phyloP scores from a whole-genome alignment of 176 grass and related monocot genomes.

The Tillandsia leiboldiana region DNA sequence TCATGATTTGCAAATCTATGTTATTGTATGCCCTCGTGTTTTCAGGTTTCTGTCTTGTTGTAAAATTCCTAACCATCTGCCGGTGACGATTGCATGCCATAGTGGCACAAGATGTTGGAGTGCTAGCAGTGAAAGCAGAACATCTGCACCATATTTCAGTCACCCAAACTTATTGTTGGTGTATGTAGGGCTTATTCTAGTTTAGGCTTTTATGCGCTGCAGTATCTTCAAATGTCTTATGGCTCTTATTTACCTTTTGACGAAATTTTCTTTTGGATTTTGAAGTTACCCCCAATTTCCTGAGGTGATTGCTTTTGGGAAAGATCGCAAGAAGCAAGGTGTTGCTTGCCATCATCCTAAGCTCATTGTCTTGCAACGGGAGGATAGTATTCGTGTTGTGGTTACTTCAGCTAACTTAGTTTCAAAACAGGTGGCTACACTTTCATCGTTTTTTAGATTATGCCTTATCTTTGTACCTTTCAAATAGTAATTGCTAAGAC shows the following conservation, averaged over 20 bases:
- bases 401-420: slow-evolving; percentile 88
- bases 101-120: slow-evolving; percentile 70
- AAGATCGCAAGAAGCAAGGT: slow-evolving; percentile 77
- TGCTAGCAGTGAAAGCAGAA: slow-evolving; percentile 46
- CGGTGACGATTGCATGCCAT: slow-evolving; percentile 61
- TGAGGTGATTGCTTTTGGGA: slow-evolving; percentile 79
- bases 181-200: slow-evolving; percentile 30
- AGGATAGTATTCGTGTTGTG: slow-evolving; percentile 52
- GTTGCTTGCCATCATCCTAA: slow-evolving; percentile 91
- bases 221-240: not conserved
- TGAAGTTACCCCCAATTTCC: slow-evolving; percentile 70
- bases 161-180: slow-evolving; percentile 60
- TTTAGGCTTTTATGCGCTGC: not conserved
- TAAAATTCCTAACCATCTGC: slow-evolving; percentile 55
- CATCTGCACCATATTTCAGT: slow-evolving; percentile 33
- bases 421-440: slow-evolving; percentile 47
- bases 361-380: slow-evolving; percentile 66
- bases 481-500: not conserved
- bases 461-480: slow-evolving; percentile 15
- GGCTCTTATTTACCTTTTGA: not conserved
- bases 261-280: slow-evolving; percentile 5
- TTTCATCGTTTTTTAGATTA: slow-evolving; percentile 5
- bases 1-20: not conserved
- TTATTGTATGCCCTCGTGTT: not conserved
- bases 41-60: slow-evolving; percentile 71